phyloP scores from a whole-genome alignment of 176 grass and related monocot species.

The Rhynchospora tenuis region DNA sequence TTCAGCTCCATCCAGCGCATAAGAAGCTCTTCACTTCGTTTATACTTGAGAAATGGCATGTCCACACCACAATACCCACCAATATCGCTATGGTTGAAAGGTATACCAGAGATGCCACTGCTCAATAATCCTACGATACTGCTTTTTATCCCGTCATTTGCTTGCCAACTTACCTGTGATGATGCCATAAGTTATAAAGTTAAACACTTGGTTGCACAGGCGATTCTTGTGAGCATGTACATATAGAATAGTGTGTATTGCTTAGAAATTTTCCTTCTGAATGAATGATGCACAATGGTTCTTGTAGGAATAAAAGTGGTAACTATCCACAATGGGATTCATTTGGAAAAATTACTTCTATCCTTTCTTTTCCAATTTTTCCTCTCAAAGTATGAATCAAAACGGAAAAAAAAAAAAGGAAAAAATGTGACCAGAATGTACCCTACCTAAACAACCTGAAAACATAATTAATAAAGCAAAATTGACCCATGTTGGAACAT shows the following conservation, averaged over 20 bases:
- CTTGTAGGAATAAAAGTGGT: not conserved
- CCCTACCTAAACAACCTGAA: not conserved
- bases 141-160: slow-evolving; percentile 93
- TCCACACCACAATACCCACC: slow-evolving; percentile 88
- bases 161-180: slow-evolving; percentile 66
- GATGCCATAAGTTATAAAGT: not conserved
- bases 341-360: not conserved
- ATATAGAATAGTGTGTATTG: not conserved
- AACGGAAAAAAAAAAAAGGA: no score
- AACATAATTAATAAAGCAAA: not conserved
- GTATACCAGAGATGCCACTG: slow-evolving; percentile 85
- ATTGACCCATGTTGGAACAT: not conserved
- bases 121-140: slow-evolving; percentile 83
- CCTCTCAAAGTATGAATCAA: no score
- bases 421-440: not conserved
- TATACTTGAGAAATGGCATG: slow-evolving; percentile 69
- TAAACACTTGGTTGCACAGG: not conserved
- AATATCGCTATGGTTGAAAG: slow-evolving; percentile 91
- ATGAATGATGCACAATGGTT: not conserved
- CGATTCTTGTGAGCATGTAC: not conserved
- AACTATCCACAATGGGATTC: not conserved
- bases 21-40: slow-evolving; percentile 81
- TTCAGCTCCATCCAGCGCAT: slow-evolving; percentile 87
- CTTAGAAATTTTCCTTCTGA: not conserved
- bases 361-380: not conserved